Conservation (phyloP, 2,329 filamentous ascomycete species). For the Calonectria ilicicola region DNA sequence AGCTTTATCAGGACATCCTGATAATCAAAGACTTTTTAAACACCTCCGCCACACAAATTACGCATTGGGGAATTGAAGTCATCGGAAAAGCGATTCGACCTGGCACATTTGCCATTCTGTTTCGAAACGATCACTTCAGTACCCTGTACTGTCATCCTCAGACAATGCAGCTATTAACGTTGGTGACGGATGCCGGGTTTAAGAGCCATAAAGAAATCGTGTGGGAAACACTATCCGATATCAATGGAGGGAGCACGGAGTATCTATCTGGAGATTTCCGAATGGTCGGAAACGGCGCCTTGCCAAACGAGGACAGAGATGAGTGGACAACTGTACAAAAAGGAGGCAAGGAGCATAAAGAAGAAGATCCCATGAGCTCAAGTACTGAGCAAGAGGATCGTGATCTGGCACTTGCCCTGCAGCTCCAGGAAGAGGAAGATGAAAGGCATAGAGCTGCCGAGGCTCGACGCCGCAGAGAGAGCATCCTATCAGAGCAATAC, state of each 20-base stretch:
- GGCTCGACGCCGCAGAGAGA: slow-evolving; percentile 73
- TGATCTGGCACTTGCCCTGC: slow-evolving; percentile 87
- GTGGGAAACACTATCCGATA: slow-evolving; percentile 93
- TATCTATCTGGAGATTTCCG: slow-evolving; percentile 93
- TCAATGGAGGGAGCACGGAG: slow-evolving; percentile 84
- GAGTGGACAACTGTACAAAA: slow-evolving; percentile 69
- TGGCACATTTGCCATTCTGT: slow-evolving; percentile 89
- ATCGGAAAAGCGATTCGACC: slow-evolving; percentile 78
- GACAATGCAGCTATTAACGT: slow-evolving; percentile 79
- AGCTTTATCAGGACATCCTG: slow-evolving; percentile 83
- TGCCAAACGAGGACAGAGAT: slow-evolving; percentile 41
- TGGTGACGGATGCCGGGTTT: slow-evolving; percentile 95
- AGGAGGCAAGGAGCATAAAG: slow-evolving; percentile 43
- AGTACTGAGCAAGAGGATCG: slow-evolving; percentile 81
- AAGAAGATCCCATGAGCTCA: slow-evolving; percentile 50
- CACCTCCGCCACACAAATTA: slow-evolving; percentile 87
- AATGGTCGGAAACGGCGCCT: slow-evolving; percentile 72
- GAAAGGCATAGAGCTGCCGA: slow-evolving; percentile 77
- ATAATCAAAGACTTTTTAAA: slow-evolving; percentile 87
- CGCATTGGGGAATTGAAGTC: slow-evolving; percentile 81
- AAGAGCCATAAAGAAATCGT: slow-evolving; percentile 89
- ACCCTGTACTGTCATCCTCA: slow-evolving; percentile 91
- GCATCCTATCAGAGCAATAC: slow-evolving; percentile 75
- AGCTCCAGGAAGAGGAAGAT: slow-evolving; percentile 95
- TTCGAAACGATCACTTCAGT: slow-evolving; percentile 97